Evolutionary conservation across 1,139 yeast genomes (phyloP).

Genomic region (Taphrina betulina): DNA sequence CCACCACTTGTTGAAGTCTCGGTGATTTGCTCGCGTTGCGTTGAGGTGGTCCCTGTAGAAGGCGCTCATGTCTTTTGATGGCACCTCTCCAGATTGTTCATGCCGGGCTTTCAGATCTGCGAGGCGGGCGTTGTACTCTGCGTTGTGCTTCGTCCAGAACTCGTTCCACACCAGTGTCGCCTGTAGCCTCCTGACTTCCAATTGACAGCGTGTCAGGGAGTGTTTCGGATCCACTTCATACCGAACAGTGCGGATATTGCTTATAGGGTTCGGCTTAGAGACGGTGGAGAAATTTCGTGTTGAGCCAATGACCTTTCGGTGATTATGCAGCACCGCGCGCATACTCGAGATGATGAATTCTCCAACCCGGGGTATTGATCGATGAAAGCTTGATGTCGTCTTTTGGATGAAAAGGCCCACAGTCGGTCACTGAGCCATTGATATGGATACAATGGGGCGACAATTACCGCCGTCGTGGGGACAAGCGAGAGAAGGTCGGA

Average conservation of each 20-base stretch:
- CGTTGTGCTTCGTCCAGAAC: slow-evolving; percentile 25
- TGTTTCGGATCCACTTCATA: slow-evolving; percentile 14
- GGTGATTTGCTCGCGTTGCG: slow-evolving; percentile 10
- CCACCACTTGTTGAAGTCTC: slow-evolving; percentile 28
- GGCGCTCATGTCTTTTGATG: slow-evolving; percentile 6
- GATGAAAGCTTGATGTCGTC: background rate
- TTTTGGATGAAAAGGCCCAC: background rate
- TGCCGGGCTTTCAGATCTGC: slow-evolving; percentile 3
- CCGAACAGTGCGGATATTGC: slow-evolving; percentile 13
- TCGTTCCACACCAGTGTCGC: slow-evolving; percentile 17
- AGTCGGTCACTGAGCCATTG: no score
- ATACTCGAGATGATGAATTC: background rate
- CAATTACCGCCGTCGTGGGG: no score
- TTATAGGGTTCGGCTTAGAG: slow-evolving; percentile 6
- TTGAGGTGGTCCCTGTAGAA: slow-evolving; percentile 18
- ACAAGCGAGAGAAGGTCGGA: no score
- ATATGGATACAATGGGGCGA: no score
- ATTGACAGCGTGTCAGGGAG: slow-evolving; percentile 12
- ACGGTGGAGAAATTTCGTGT: slow-evolving; percentile 8
- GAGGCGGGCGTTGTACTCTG: slow-evolving; percentile 15
- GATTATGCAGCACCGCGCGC: slow-evolving; percentile 2
- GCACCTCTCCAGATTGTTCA: slow-evolving; percentile 6
- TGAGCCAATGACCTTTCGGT: background rate
- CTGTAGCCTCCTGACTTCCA: slow-evolving; percentile 17
- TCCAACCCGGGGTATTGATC: background rate